These are phyloP conservation scores for Canna indica DNA, from an alignment of 176 grass and related monocot genomes.

Conservation along the genomic window DNA sequence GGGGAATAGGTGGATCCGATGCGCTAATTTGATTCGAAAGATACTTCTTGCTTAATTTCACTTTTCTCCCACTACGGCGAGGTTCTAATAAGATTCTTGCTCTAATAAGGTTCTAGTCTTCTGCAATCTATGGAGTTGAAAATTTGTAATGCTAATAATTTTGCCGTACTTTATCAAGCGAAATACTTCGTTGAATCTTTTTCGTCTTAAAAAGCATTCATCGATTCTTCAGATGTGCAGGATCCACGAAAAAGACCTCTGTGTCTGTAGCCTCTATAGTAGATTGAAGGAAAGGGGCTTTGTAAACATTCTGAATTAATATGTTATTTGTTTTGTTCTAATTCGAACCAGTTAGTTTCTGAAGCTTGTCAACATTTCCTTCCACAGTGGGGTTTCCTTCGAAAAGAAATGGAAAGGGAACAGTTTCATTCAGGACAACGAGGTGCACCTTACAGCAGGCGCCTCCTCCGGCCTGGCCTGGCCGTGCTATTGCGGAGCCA, in stretches of 20 bases:
- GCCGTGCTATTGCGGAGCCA: constrained; percentile 55
- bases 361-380: constrained; percentile 1
- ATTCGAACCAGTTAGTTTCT: not conserved
- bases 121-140: no score
- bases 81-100: no score
- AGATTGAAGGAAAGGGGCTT: not conserved
- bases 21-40: no score
- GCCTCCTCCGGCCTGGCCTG: constrained; percentile 82
- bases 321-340: not conserved
- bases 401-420: constrained; percentile 45
- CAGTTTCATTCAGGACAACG: constrained; percentile 30
- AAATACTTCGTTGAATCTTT: not conserved
- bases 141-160: not conserved
- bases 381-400: constrained; percentile 47
- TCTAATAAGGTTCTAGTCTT: no score
- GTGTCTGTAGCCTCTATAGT: not conserved
- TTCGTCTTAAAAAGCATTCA: not conserved
- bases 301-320: not conserved
- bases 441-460: constrained; percentile 51
- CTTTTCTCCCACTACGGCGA: no score
- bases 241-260: not conserved
- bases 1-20: no score
- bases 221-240: not conserved
- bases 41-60: no score
- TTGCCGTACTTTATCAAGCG: not conserved